phyloP scores from a whole-genome alignment of 306 rosid species.

The Ochetophila trinervis region DNA sequence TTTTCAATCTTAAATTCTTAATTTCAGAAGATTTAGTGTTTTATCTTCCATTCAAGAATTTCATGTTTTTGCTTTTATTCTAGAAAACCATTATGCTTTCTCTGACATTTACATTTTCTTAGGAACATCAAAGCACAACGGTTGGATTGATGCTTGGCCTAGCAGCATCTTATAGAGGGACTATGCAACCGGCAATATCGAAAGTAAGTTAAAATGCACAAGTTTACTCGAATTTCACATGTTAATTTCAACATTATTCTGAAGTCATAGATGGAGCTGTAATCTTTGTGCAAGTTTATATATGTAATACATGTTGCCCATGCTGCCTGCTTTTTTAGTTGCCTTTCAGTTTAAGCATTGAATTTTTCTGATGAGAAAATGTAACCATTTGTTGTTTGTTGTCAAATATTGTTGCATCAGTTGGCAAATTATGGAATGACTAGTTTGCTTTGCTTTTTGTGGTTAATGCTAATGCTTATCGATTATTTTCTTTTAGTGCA shows the following conservation, averaged over 20 bases:
- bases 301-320: too few relatives aligned
- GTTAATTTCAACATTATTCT: background rate
- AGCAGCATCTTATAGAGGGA: constrained; percentile 92
- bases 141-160: constrained; percentile 95
- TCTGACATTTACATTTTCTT: constrained; percentile 23
- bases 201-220: constrained; percentile 44
- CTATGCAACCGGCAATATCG: constrained; percentile 90
- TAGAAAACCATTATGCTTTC: constrained; percentile 13
- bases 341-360: background rate
- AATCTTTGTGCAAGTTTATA: too few relatives aligned
- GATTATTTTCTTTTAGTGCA: too few relatives aligned
- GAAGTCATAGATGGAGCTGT: too few relatives aligned
- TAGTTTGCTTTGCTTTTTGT: too few relatives aligned
- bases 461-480: too few relatives aligned
- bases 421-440: too few relatives aligned
- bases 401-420: too few relatives aligned
- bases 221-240: constrained; percentile 3
- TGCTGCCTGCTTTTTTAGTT: background rate
- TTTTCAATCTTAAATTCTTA: background rate
- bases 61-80: background rate
- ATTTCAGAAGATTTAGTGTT: background rate
- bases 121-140: constrained; percentile 96
- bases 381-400: too few relatives aligned
- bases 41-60: background rate
- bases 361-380: too few relatives aligned